Evolutionary conservation across 2,329 filamentous ascomycete genomes (phyloP).

Genomic region (Paracoccidioides brasiliensis): DNA sequence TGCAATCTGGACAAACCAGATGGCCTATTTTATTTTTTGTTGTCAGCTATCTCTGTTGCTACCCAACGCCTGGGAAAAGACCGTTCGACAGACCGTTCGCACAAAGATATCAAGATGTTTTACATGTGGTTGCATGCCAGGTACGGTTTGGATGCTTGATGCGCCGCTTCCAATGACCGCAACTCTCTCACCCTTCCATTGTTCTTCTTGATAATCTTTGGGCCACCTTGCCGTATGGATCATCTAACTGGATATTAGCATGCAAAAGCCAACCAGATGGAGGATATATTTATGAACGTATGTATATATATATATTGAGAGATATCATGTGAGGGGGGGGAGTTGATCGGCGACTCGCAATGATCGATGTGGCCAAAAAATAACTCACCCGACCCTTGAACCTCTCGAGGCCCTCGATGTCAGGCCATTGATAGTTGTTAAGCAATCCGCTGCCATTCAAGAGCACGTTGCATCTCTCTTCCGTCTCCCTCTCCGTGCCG

Average conservation of each 20-base stretch:
- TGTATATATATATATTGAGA: not conserved
- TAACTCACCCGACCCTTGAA: slow-evolving; percentile 30
- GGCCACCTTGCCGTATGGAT: slow-evolving; percentile 36
- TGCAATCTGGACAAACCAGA: slow-evolving; percentile 30
- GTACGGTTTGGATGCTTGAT: slow-evolving; percentile 31
- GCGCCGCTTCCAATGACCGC: slow-evolving; percentile 25
- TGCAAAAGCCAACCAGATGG: not conserved
- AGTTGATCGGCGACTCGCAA: not conserved
- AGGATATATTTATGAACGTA: not conserved
- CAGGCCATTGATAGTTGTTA: slow-evolving; percentile 34
- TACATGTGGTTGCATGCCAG: slow-evolving; percentile 28
- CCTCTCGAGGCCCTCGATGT: slow-evolving; percentile 33
- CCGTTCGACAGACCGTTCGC: slow-evolving; percentile 16
- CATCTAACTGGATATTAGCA: slow-evolving; percentile 15
- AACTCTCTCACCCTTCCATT: slow-evolving; percentile 26
- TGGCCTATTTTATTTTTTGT: slow-evolving; percentile 6
- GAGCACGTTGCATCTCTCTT: slow-evolving; percentile 23
- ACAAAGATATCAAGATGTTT: slow-evolving; percentile 24
- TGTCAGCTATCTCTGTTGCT: not conserved
- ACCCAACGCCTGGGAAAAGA: too few relatives aligned
- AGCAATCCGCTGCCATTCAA: slow-evolving; percentile 29
- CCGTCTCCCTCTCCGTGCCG: slow-evolving; percentile 21
- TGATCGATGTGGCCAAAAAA: not conserved
- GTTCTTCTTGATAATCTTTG: slow-evolving; percentile 27
- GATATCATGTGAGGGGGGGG: too few relatives aligned